phyloP scores from a whole-genome alignment of 1,284 basidiomycete species.

The Malassezia psittaci region DNA sequence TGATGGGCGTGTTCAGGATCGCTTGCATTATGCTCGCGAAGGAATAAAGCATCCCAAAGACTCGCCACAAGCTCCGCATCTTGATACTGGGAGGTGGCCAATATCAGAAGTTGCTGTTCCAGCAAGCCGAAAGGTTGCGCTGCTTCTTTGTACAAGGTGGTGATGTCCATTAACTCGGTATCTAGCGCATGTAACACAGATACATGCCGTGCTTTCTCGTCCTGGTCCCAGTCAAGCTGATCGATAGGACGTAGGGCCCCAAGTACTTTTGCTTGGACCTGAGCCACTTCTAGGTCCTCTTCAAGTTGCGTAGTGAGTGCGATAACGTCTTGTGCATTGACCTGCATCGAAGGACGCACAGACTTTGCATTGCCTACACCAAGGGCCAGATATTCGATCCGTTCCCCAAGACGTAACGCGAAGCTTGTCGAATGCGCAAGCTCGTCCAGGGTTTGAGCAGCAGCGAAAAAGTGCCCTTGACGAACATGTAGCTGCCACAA shows the following conservation, averaged over 20 bases:
- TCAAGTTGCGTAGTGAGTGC: constrained; percentile 84
- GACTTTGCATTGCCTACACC: constrained; percentile 85
- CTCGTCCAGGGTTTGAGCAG: constrained; percentile 73
- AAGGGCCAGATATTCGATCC: constrained; percentile 51
- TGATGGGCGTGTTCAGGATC: constrained; percentile 23
- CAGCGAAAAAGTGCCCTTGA: constrained; percentile 60
- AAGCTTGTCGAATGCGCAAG: constrained; percentile 78
- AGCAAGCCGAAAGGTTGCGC: constrained; percentile 77
- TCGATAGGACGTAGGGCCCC: constrained; percentile 38
- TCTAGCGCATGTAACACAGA: constrained; percentile 50
- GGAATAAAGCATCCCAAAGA: constrained; percentile 80
- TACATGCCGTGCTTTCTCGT: constrained; percentile 50
- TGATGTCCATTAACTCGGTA: constrained; percentile 50
- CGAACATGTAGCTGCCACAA: constrained; percentile 89
- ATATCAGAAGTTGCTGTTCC: constrained; percentile 74
- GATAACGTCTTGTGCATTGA: constrained; percentile 66
- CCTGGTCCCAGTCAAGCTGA: constrained; percentile 18
- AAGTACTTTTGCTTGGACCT: constrained; percentile 74
- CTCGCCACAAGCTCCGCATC: constrained; percentile 69
- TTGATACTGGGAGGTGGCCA: constrained; percentile 83
- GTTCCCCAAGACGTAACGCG: constrained; percentile 29
- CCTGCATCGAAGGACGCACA: constrained; percentile 49
- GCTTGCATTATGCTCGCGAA: constrained; percentile 56
- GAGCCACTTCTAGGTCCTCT: constrained; percentile 91
- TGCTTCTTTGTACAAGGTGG: constrained; percentile 69